Conservation (phyloP, 106 monocot genomes). For the Chionographis japonica region DNA sequence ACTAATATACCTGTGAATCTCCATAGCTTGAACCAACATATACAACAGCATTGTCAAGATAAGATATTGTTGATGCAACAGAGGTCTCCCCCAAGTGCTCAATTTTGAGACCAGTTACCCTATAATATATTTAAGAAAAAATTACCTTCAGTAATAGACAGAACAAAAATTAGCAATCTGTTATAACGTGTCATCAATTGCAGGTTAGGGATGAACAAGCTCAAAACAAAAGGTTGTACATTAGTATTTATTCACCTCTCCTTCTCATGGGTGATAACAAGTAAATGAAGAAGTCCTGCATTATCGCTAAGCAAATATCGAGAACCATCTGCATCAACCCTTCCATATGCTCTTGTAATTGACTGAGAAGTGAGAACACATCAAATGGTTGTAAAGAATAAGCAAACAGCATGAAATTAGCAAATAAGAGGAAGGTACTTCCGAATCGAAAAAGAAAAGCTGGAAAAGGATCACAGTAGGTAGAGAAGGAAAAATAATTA, state of each 20-base stretch:
- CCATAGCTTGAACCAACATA: conserved; percentile 98
- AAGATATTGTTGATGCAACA: conserved; percentile 91
- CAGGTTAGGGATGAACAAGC: too few relatives aligned
- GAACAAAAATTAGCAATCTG: too few relatives aligned
- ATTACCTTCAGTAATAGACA: neutral
- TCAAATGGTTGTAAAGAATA: neutral
- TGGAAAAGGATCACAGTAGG: neutral
- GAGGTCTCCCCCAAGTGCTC: conserved; percentile 94
- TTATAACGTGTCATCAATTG: too few relatives aligned
- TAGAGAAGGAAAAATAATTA: neutral
- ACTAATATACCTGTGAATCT: conserved; percentile 78
- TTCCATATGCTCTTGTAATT: conserved; percentile 95
- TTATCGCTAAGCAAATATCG: conserved; percentile 94
- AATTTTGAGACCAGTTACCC: conserved; percentile 96
- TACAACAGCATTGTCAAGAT: conserved; percentile 98
- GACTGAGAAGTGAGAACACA: conserved; percentile 51
- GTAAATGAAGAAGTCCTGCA: conserved; percentile 83
- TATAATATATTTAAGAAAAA: conserved; percentile 10
- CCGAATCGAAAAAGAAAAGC: neutral
- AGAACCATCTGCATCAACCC: conserved; percentile 97
- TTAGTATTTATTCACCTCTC: conserved; percentile 45
- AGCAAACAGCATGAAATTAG: neutral
- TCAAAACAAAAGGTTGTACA: too few relatives aligned
- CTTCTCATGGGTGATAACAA: conserved; percentile 91
- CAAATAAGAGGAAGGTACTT: conserved; percentile 1